Evolutionary conservation across 2,329 filamentous ascomycete genomes (phyloP).

Genomic region (Claviceps pazoutovae): DNA sequence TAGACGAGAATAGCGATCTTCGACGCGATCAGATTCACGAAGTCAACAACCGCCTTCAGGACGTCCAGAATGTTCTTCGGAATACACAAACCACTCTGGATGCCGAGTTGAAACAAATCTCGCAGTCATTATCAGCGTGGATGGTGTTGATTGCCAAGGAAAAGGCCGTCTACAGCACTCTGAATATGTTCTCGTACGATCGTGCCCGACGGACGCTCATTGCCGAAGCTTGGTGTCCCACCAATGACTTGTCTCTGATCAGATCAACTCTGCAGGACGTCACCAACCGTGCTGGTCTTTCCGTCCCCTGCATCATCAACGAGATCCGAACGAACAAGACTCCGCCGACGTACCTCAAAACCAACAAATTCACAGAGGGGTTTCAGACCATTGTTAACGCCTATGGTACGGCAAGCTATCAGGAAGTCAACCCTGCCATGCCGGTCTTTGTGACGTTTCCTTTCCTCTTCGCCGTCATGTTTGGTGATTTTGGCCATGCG

Average conservation of each 20-base stretch:
- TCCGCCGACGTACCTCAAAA: constrained; percentile 92
- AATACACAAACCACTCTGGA: constrained; percentile 94
- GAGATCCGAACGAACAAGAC: constrained; percentile 96
- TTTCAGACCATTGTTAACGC: constrained; percentile 99
- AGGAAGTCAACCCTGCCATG: constrained; percentile 89
- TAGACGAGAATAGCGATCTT: constrained; percentile 94
- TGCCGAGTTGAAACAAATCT: constrained; percentile 86
- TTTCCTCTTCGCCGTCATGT: constrained; percentile 99
- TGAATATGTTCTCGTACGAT: constrained; percentile 96
- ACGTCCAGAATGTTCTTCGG: constrained; percentile 79
- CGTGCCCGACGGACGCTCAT: constrained; percentile 91
- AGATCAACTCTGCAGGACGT: constrained; percentile 91
- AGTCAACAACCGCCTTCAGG: constrained; percentile 83
- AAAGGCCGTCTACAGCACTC: constrained; percentile 89
- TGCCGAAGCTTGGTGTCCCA: constrained; percentile 94
- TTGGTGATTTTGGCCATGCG: constrained; percentile 93
- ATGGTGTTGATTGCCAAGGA: constrained; percentile 97
- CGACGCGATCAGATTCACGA: constrained; percentile 93
- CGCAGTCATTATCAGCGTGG: constrained; percentile 84
- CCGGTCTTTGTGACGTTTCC: constrained; percentile 96
- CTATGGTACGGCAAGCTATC: constrained; percentile 94
- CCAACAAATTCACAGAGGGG: constrained; percentile 94
- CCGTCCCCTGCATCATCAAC: constrained; percentile 97
- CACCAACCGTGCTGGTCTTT: constrained; percentile 86
- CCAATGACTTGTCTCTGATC: constrained; percentile 76